Evolutionary conservation across 108 stramenopile species (phyloP).

Genomic region (Nitzschia sp.): DNA sequence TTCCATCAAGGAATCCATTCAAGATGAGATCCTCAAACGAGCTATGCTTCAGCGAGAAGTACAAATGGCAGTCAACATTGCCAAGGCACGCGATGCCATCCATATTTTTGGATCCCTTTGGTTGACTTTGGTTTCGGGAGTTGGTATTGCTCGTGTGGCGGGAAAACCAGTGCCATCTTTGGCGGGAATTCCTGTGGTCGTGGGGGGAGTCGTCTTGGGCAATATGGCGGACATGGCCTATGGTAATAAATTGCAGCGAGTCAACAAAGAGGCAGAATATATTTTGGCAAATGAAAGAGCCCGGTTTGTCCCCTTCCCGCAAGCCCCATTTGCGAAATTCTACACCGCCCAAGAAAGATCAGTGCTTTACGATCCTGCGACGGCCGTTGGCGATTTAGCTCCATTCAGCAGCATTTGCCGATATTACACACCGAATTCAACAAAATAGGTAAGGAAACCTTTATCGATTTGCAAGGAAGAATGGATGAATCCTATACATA

Average conservation of each 20-base stretch:
- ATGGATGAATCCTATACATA: background rate
- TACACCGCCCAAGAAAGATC: slow-evolving; percentile 47
- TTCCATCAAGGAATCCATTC: slow-evolving; percentile 28
- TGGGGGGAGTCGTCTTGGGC: slow-evolving; percentile 48
- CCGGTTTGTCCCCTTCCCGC: slow-evolving; percentile 51
- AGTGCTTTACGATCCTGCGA: slow-evolving; percentile 38
- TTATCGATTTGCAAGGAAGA: background rate
- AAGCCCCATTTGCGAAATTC: slow-evolving; percentile 52
- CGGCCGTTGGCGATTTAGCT: slow-evolving; percentile 41
- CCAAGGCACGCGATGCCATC: slow-evolving; percentile 53
- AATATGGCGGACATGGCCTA: slow-evolving; percentile 65
- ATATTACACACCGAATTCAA: slow-evolving; percentile 12
- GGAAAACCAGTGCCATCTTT: slow-evolving; percentile 37
- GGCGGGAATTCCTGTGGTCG: slow-evolving; percentile 43
- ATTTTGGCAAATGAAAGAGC: slow-evolving; percentile 54
- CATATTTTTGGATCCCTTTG: slow-evolving; percentile 51
- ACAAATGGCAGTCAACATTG: slow-evolving; percentile 62
- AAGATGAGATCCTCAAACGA: slow-evolving; percentile 45
- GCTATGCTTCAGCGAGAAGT: slow-evolving; percentile 62
- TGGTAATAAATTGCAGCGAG: slow-evolving; percentile 56
- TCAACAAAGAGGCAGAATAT: slow-evolving; percentile 55
- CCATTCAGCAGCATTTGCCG: slow-evolving; percentile 37
- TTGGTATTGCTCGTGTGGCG: slow-evolving; percentile 28
- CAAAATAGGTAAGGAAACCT: background rate
- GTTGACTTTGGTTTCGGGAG: slow-evolving; percentile 31